Evolutionary conservation across 2,329 filamentous ascomycete genomes (phyloP).

Genomic region (Fusarium longipes): DNA sequence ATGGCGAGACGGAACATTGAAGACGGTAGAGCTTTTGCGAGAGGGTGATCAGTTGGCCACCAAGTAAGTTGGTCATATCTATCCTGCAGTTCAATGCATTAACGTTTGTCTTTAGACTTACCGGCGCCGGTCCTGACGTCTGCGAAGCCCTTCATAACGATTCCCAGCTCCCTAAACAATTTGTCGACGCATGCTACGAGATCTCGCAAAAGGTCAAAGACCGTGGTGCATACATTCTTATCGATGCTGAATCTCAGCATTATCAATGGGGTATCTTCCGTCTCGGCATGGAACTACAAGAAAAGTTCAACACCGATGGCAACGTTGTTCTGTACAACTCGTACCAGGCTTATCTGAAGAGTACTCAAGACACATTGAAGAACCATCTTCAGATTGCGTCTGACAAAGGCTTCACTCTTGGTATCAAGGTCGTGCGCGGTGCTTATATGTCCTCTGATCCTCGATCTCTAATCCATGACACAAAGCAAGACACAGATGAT

Average conservation of each 20-base stretch:
- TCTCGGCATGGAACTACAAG: constrained; percentile 51
- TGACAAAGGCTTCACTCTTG: constrained; percentile 62
- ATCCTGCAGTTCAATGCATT: neutral
- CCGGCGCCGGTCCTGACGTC: constrained; percentile 56
- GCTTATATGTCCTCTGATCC: constrained; percentile 66
- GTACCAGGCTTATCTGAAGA: constrained; percentile 68
- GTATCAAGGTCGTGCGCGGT: constrained; percentile 67
- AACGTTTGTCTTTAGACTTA: constrained; percentile 47
- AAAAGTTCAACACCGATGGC: constrained; percentile 54
- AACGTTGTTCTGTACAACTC: constrained; percentile 59
- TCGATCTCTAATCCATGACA: constrained; percentile 62
- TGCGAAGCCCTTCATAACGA: constrained; percentile 52
- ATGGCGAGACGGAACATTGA: constrained; percentile 50
- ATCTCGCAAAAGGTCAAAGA: constrained; percentile 54
- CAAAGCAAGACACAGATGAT: constrained; percentile 63
- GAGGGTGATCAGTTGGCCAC: constrained; percentile 53
- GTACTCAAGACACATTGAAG: constrained; percentile 55
- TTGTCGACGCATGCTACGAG: constrained; percentile 56
- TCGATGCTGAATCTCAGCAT: constrained; percentile 60
- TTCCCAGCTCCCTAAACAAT: constrained; percentile 53
- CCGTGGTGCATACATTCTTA: constrained; percentile 56
- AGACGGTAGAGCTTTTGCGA: constrained; percentile 48
- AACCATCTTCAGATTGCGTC: constrained; percentile 59
- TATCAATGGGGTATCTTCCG: constrained; percentile 55
- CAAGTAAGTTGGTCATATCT: constrained; percentile 47